Percentiles rank a stretch among this genome's conserved stretches.
Conservation (phyloP, 768 basidiomycete genomes). For the Nidularia sp. region DNA sequence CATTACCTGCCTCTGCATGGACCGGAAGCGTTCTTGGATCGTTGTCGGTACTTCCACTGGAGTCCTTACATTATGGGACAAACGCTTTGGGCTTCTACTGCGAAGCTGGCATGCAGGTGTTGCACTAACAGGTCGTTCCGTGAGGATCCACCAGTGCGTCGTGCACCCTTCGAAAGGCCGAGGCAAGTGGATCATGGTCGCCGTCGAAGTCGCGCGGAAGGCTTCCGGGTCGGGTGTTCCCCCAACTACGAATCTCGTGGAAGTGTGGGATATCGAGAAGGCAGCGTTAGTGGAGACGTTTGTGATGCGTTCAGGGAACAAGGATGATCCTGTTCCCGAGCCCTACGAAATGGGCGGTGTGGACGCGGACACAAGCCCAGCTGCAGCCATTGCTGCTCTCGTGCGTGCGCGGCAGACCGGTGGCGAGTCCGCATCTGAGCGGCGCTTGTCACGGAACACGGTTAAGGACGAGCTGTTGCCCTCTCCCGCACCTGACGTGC, state of each 20-base stretch:
- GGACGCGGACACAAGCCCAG: conserved; percentile 60
- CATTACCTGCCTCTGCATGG: conserved; percentile 80
- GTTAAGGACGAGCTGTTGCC: conserved; percentile 29
- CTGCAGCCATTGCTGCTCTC: conserved; percentile 74
- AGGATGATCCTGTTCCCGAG: conserved; percentile 48
- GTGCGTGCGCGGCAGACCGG: conserved; percentile 59
- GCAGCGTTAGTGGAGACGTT: conserved; percentile 78
- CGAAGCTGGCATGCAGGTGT: conserved; percentile 82
- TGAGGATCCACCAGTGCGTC: conserved; percentile 67
- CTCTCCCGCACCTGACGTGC: conserved; percentile 61
- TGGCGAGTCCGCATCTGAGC: conserved; percentile 14
- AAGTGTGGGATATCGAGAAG: conserved; percentile 93
- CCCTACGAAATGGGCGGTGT: conserved; percentile 46
- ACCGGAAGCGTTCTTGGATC: conserved; percentile 84
- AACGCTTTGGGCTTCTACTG: conserved; percentile 85
- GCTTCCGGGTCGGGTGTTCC: neutral
- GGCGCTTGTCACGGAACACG: conserved; percentile 28
- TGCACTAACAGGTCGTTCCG: conserved; percentile 44
- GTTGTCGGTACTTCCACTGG: conserved; percentile 86
- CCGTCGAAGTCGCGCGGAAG: conserved; percentile 54
- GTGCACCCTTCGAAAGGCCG: conserved; percentile 86
- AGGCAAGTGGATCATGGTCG: conserved; percentile 88
- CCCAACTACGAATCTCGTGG: conserved; percentile 49
- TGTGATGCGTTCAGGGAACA: conserved; percentile 45
- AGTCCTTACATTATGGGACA: conserved; percentile 88